These are phyloP conservation scores for Pholiota adiposa DNA, from an alignment of 1,284 basidiomycete genomes.

Conservation along the genomic window DNA sequence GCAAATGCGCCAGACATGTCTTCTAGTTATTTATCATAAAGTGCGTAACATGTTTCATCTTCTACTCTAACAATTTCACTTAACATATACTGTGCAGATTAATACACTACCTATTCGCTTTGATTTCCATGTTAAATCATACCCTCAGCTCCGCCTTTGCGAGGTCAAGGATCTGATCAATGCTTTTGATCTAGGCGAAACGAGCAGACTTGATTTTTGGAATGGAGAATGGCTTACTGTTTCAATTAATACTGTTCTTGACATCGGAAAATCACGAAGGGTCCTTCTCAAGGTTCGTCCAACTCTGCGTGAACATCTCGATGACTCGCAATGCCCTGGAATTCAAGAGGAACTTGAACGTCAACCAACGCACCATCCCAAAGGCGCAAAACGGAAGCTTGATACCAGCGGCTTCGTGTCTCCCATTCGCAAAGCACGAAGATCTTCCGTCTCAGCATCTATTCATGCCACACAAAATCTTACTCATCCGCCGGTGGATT, in stretches of 20 bases:
- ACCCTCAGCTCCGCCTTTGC: neutral
- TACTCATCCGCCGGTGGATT: no score
- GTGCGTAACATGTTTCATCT: neutral
- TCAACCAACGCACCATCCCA: neutral
- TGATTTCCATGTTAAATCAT: neutral
- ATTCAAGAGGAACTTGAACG: slow-evolving; percentile 3
- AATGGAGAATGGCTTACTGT: slow-evolving; percentile 1
- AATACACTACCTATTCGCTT: no score
- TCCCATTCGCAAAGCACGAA: neutral
- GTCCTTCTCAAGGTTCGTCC: slow-evolving; percentile 7
- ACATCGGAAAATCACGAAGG: neutral
- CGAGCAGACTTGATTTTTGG: neutral
- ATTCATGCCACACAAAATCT: neutral
- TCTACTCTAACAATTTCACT: no score
- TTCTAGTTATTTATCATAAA: slow-evolving; percentile 1
- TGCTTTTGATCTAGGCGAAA: neutral
- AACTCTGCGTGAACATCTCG: neutral
- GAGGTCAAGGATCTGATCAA: neutral
- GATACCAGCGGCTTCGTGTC: neutral
- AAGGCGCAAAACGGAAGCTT: no score
- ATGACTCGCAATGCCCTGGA: slow-evolving; percentile 3
- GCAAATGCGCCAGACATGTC: neutral
- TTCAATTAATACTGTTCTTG: neutral
- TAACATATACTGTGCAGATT: no score
- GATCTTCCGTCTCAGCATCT: neutral